phyloP scores from a whole-genome alignment of 768 basidiomycete species.

The Leccinum truebloodii region DNA sequence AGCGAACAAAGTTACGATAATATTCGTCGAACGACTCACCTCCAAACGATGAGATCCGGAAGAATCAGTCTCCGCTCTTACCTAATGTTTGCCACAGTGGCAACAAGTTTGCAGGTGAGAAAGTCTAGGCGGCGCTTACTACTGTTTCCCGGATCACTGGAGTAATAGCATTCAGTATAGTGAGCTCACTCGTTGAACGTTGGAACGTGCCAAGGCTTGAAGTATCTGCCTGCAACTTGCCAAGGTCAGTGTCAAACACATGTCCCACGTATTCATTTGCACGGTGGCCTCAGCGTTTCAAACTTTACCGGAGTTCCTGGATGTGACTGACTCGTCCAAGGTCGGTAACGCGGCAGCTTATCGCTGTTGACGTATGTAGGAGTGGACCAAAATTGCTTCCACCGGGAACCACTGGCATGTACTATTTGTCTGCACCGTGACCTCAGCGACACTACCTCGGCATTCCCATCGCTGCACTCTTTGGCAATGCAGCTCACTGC shows the following conservation, averaged over 20 bases:
- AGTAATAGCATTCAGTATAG: too few species aligned
- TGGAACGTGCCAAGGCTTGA: not conserved
- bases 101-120: not conserved
- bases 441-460: too few species aligned
- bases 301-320: too few species aligned
- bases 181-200: not conserved
- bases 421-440: not conserved
- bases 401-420: too few species aligned
- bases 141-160: not conserved
- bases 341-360: not conserved
- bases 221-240: not conserved
- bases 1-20: not conserved
- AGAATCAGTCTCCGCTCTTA: not conserved
- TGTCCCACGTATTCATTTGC: too few species aligned
- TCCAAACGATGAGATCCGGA: too few species aligned
- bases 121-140: not conserved
- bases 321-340: not conserved
- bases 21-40: too few species aligned
- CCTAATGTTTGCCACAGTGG: not conserved
- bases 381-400: not conserved
- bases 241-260: too few species aligned
- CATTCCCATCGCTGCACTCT: not conserved
- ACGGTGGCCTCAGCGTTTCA: too few species aligned
- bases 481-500: not conserved
- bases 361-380: not conserved